Evolutionary conservation across 2,329 filamentous ascomycete genomes (phyloP), one percentile per base, ranked within the genome.

Genomic region (Fusarium xylarioides): DNA sequence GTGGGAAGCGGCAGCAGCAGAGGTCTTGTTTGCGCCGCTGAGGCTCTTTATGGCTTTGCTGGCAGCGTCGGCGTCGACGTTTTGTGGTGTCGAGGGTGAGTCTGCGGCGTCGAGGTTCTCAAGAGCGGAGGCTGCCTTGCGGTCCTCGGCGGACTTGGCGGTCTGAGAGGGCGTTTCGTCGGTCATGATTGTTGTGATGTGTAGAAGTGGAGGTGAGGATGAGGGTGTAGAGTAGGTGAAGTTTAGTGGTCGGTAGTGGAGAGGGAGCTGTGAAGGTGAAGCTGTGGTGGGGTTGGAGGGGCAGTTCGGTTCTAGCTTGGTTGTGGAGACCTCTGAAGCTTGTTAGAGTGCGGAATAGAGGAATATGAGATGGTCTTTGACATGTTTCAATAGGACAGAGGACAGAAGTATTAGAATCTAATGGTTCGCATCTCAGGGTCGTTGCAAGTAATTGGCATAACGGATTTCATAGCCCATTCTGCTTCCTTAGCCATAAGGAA

Each of bases 71-170:
- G 89, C 84, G 80, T 95, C 92, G 74, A 93, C 89, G 70, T 91
- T 85, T 70, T 89, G 87, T 52, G 84, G 82, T 6, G 82, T 78
- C 23, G 81, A 78, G 38, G 80, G 84, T 65, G 84, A 85, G 42
- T 82, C 80, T 47, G 84, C 80, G 43, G 84, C 81, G 79, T 94
- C 92, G 74, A 95, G 90, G 69, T 87, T 89, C 53, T 91, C 92
- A 67, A 95, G 89, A 35, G 92, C 93, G 11, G 91, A 91, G 44
- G 91, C 91, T 50, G 92, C 91, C 82, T 94, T 94, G 82, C 92
- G 91, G 83, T 94, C 92, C 82, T 94, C 92, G 78, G 92, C 92
- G 46, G 88, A 90, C 82, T 91, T 92, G 78, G 88, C 87, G 63
- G 84, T 82, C 37, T 81, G 73, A 38, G 82, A 81, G 74, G 86